Evolutionary conservation across 2,329 filamentous ascomycete genomes (phyloP).

Genomic region (Shiraia bambusicola): DNA sequence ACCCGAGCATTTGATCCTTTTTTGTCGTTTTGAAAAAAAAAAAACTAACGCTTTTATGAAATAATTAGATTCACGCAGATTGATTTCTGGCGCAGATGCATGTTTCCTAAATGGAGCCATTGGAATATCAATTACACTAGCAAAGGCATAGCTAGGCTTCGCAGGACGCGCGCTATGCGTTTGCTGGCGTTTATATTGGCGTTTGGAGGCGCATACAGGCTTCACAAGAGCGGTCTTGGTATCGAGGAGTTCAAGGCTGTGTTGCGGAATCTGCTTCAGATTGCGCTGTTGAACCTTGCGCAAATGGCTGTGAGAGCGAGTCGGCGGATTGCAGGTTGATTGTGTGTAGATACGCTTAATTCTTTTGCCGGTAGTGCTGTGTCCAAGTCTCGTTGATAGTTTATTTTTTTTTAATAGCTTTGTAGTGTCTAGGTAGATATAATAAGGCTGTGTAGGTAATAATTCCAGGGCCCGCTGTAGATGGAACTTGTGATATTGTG

Average conservation of each 20-base stretch:
- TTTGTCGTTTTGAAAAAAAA: too few relatives aligned
- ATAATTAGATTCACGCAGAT: conserved; percentile 55
- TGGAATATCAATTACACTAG: conserved; percentile 56
- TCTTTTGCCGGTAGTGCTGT: too few relatives aligned
- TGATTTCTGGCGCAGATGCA: conserved; percentile 53
- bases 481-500: too few relatives aligned
- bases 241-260: conserved; percentile 22
- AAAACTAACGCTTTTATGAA: too few relatives aligned
- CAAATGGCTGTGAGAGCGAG: conserved; percentile 7
- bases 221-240: conserved; percentile 26
- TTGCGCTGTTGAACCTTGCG: conserved; percentile 5
- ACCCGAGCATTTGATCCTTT: background rate
- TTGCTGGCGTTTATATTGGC: conserved; percentile 21
- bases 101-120: conserved; percentile 56
- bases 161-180: conserved; percentile 17
- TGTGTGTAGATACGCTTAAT: too few relatives aligned
- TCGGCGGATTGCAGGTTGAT: conserved; percentile 1
- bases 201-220: conserved; percentile 26
- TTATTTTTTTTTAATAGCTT: too few relatives aligned
- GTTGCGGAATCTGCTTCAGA: conserved; percentile 13
- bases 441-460: too few relatives aligned
- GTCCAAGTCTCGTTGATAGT: too few relatives aligned
- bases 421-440: too few relatives aligned
- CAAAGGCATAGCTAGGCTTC: conserved; percentile 47
- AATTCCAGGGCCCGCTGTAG: too few relatives aligned